Evolutionary conservation across 768 basidiomycete species (phyloP).

Genomic region (Royoungia palumana): DNA sequence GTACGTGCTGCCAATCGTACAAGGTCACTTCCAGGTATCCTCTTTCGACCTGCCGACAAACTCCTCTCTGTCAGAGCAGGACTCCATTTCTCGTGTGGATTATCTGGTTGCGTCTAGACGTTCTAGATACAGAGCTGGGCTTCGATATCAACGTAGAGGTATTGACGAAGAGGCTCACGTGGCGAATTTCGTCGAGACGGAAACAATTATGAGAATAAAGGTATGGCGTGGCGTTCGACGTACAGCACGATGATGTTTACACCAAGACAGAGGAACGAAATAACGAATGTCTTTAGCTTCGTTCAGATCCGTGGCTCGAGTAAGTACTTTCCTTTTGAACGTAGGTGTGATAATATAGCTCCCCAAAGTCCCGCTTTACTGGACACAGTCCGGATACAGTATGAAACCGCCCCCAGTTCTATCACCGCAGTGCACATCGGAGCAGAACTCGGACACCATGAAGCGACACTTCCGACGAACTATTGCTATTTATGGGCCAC

Average conservation of each 20-base stretch:
- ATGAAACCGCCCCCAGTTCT: constrained; percentile 86
- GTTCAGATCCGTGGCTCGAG: constrained; percentile 92
- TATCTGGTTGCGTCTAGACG: constrained; percentile 84
- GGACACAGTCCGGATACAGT: constrained; percentile 85
- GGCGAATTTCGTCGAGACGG: constrained; percentile 95
- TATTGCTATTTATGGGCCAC: constrained; percentile 68
- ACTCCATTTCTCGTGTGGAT: constrained; percentile 48
- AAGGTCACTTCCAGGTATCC: constrained; percentile 84
- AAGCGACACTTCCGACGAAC: constrained; percentile 71
- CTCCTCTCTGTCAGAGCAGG: constrained; percentile 35
- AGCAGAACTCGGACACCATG: constrained; percentile 67
- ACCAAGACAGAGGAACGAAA: constrained; percentile 60
- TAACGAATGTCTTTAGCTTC: constrained; percentile 79
- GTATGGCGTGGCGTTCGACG: constrained; percentile 37
- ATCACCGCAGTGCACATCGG: constrained; percentile 65
- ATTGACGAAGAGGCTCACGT: constrained; percentile 91
- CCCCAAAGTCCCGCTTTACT: constrained; percentile 78
- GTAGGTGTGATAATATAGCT: constrained; percentile 1
- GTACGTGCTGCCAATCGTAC: constrained; percentile 88
- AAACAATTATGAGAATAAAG: constrained; percentile 81
- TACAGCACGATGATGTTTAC: neutral
- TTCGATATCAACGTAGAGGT: constrained; percentile 92
- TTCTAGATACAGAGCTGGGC: constrained; percentile 84
- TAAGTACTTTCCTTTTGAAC: constrained; percentile 25
- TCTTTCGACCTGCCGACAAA: constrained; percentile 58